Percentiles rank a stretch among this genome's conserved stretches.
Evolutionary conservation across 805 yeast species (phyloP).

Genomic region (Lachancea lanzarotensis): DNA sequence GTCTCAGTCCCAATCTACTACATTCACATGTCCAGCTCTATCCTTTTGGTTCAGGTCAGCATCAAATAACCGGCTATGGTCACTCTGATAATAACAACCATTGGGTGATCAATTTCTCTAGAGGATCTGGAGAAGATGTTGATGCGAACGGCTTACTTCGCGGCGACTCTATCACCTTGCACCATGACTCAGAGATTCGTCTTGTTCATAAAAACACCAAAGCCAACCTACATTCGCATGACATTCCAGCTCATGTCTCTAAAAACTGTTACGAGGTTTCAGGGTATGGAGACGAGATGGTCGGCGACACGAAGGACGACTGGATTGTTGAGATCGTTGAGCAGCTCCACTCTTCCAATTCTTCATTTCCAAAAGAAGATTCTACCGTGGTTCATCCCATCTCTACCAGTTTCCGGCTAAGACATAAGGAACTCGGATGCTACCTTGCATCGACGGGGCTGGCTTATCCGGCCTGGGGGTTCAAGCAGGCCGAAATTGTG

Average conservation of each 20-base stretch:
- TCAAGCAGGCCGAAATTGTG: constrained; percentile 92
- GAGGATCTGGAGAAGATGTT: constrained; percentile 31
- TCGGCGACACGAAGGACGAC: constrained; percentile 70
- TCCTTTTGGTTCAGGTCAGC: constrained; percentile 74
- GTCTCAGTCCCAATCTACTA: constrained; percentile 63
- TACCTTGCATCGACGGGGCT: constrained; percentile 80
- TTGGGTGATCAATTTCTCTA: constrained; percentile 53
- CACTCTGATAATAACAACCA: constrained; percentile 69
- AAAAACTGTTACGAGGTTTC: constrained; percentile 56
- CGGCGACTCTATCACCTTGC: constrained; percentile 28
- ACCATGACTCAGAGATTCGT: constrained; percentile 57
- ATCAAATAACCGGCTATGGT: constrained; percentile 74
- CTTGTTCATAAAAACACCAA: constrained; percentile 56
- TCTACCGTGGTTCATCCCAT: constrained; percentile 60
- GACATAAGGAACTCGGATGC: constrained; percentile 63
- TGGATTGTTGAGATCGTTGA: constrained; percentile 69
- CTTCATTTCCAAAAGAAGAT: constrained; percentile 39
- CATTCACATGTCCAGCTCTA: constrained; percentile 70
- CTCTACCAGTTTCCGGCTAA: constrained; percentile 74
- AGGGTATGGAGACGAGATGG: constrained; percentile 58
- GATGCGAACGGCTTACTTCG: constrained; percentile 24
- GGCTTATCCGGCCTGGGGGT: constrained; percentile 92
- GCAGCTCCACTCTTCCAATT: constrained; percentile 39
- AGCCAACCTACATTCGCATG: constrained; percentile 68
- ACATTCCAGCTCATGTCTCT: constrained; percentile 55